Evolutionary conservation across 805 yeast genomes (phyloP).

Genomic region (Vanderwaltozyma yarrowii): DNA sequence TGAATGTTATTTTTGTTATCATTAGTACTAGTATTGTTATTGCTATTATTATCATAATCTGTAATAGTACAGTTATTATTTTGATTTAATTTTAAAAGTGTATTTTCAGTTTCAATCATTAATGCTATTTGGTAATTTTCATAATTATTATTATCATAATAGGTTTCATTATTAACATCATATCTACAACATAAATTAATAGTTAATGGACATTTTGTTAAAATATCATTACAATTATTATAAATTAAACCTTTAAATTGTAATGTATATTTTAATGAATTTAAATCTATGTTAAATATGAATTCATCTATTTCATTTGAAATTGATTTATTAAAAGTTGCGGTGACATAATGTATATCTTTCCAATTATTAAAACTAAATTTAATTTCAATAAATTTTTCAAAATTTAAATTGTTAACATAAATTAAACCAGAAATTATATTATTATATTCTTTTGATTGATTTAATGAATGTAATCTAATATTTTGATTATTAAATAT

Average conservation of each 20-base stretch:
- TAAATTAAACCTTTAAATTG: slow-evolving; percentile 16
- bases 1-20: neutral
- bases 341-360: slow-evolving; percentile 24
- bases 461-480: slow-evolving; percentile 11
- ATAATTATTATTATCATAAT: slow-evolving; percentile 28
- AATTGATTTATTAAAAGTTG: slow-evolving; percentile 19
- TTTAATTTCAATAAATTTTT: slow-evolving; percentile 26
- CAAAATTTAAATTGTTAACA: slow-evolving; percentile 27
- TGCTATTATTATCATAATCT: neutral
- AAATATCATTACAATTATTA: slow-evolving; percentile 2
- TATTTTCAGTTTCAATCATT: neutral
- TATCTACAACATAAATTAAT: slow-evolving; percentile 27
- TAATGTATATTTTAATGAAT: slow-evolving; percentile 20
- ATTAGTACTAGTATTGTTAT: neutral
- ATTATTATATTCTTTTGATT: slow-evolving; percentile 4
- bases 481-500: slow-evolving; percentile 5
- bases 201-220: slow-evolving; percentile 9
- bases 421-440: slow-evolving; percentile 20
- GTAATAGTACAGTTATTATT: neutral
- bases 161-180: slow-evolving; percentile 26
- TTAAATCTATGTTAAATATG: slow-evolving; percentile 22
- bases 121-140: slow-evolving; percentile 21
- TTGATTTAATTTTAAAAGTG: neutral
- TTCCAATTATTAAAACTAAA: slow-evolving; percentile 27
- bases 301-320: slow-evolving; percentile 23